Evolutionary conservation across 208 protist species (phyloP).

Genomic region (Tetramitus jugosus): DNA sequence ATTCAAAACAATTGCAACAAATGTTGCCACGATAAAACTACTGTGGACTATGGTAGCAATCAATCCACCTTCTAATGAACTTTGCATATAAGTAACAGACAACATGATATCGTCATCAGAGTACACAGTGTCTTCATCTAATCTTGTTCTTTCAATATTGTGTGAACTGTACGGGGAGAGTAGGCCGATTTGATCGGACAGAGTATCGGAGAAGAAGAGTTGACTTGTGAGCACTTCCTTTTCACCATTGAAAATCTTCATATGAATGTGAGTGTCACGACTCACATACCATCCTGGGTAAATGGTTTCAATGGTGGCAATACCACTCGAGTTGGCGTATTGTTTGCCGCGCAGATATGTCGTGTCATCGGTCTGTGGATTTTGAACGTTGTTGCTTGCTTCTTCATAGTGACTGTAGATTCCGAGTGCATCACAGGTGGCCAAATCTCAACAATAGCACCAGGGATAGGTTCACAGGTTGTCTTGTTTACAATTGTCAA

Average conservation of each 20-base stretch:
- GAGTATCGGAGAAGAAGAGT: conserved; percentile 30
- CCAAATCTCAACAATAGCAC: conserved; percentile 33
- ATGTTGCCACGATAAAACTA: too few species aligned
- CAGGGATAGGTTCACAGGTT: conserved; percentile 17
- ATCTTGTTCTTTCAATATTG: background rate
- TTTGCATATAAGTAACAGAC: too few species aligned
- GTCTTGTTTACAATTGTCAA: conserved; percentile 23
- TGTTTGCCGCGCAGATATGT: conserved; percentile 31
- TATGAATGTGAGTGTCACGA: conserved; percentile 31
- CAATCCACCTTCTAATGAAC: too few species aligned
- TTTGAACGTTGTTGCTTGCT: background rate
- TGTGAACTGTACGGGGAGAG: conserved; percentile 12
- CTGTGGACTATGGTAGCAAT: too few species aligned
- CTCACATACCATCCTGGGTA: conserved; percentile 32
- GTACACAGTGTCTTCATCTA: background rate
- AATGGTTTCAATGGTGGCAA: conserved; percentile 21
- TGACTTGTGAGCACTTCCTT: conserved; percentile 13
- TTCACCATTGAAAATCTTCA: conserved; percentile 15
- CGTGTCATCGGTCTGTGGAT: background rate
- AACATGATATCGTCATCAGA: too few species aligned
- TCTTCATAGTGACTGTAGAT: conserved; percentile 31
- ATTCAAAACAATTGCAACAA: too few species aligned
- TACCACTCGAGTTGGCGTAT: conserved; percentile 20
- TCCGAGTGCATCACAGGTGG: conserved; percentile 28
- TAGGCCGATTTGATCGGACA: conserved; percentile 3